Conservation (phyloP, 78 protist genomes). For the Tieghemostelium lacteum region DNA sequence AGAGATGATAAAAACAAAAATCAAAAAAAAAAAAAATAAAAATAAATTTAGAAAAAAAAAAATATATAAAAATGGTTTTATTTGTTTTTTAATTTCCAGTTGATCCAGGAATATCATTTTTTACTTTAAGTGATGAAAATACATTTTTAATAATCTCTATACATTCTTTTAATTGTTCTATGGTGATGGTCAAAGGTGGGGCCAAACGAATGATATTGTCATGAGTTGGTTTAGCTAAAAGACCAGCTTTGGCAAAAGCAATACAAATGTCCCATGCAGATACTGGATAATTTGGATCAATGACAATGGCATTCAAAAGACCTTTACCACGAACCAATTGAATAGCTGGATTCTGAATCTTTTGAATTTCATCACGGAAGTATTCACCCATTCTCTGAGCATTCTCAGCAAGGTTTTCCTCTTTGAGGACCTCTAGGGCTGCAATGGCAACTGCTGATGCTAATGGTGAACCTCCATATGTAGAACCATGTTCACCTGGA, state of each 20-base stretch:
- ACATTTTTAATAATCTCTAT: conserved; percentile 67
- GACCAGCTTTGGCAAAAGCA: conserved; percentile 87
- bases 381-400: conserved; percentile 60
- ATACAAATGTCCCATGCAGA: conserved; percentile 93
- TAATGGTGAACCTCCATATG: conserved; percentile 98
- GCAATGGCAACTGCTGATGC: conserved; percentile 95
- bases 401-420: conserved; percentile 92
- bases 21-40: conserved; percentile 3
- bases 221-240: conserved; percentile 98
- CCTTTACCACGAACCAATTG: conserved; percentile 87
- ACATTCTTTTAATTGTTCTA: conserved; percentile 83
- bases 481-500: conserved; percentile 98
- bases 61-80: neutral
- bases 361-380: conserved; percentile 25
- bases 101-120: conserved; percentile 56
- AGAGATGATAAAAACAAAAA: neutral
- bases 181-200: conserved; percentile 94
- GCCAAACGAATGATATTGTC: conserved; percentile 96
- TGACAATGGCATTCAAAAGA: conserved; percentile 90
- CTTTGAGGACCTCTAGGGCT: conserved; percentile 93
- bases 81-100: neutral
- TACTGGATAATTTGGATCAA: conserved; percentile 71
- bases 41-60: neutral
- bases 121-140: conserved; percentile 13
- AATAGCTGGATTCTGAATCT: conserved; percentile 43